Base-by-base conservation (phyloP, 2,329 filamentous ascomycete genomes). In the Tolypocladium sp. region DNA sequence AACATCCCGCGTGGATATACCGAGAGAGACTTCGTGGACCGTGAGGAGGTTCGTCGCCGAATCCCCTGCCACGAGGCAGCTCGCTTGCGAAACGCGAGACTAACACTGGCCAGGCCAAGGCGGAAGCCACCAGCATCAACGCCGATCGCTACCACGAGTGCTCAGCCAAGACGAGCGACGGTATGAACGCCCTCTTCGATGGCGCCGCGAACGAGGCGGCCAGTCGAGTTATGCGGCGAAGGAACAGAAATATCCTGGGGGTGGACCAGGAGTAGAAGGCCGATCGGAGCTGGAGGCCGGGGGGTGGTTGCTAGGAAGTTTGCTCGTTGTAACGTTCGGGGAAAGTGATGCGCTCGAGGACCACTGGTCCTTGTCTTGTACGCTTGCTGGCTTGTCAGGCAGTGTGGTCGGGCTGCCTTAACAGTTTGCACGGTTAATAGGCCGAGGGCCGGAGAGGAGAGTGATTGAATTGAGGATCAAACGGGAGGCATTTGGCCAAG, bases 81-180 rank as follows among this genome's bases (percentile, higher is more conserved):
- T n/a, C 30, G 10, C 4, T 17, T 5, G 20, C 30, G 5, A 22
- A n/a, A 7, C 4, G 15, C 10, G 6, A 1, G 9, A n/a, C 49
- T 53, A 13, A 35, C 37, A 6, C 7, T 42, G 55, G 2, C 46
- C 27, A 75, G 73, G 73, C 67, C 1, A 58, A 53, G 10, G 74
- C 68, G 64, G 69, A 73, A 42, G 72, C 73, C 0, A 59, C 59
- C 12, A 65, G 68, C 0, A 69, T 75, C 30, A 65, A 67, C 2
- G 70, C 69, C 0, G 55, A 66, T 30, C 57, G 59, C 7, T 75
- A 74, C 49, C 37, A 66, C 12, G 73, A 76, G 58, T 74, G 72
- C 57, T 76, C 73, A 6, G 71, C 73, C 54, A 61, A 65, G 13
- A 74, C 69, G 8, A 72, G 73, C 1, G 67, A 76, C 27, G 72